A percentile compares a stretch with the other conserved stretches of the same genome.
phyloP scores from a whole-genome alignment of 2,329 filamentous ascomycete genomes.

The Teratosphaeria zuluensis region DNA sequence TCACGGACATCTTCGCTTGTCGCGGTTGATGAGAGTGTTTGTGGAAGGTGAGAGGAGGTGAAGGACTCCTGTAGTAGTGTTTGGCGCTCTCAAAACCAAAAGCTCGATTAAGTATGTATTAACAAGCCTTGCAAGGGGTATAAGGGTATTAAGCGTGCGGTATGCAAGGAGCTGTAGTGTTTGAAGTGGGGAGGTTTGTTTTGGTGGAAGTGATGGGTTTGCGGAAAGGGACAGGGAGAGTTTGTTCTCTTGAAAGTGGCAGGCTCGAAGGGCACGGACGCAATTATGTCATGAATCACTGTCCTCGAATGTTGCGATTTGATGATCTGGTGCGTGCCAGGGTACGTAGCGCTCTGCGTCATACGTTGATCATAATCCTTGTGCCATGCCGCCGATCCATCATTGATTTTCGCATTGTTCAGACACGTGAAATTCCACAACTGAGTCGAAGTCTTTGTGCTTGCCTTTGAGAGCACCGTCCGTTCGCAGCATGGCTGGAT shows the following conservation, averaged over 20 bases:
- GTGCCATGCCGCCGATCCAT: background rate
- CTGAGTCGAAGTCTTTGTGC: background rate
- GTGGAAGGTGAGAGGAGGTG: background rate
- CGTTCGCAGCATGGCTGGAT: background rate
- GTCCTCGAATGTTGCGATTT: too few species aligned
- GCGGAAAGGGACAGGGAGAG: too few species aligned
- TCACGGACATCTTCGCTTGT: conserved; percentile 42
- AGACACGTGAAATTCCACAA: background rate
- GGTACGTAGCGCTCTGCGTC: background rate
- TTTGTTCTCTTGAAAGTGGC: too few species aligned
- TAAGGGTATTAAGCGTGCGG: background rate
- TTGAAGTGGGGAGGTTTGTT: background rate
- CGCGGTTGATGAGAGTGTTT: background rate
- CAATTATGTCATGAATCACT: too few species aligned
- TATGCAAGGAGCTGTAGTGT: background rate
- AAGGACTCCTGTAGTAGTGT: background rate
- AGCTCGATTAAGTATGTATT: too few species aligned
- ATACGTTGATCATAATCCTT: background rate
- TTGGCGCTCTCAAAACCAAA: background rate
- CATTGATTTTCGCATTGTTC: background rate
- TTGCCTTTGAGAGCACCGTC: too few species aligned
- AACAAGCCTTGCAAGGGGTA: background rate
- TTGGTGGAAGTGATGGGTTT: background rate
- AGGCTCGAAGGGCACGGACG: too few species aligned
- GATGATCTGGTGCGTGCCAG: too few species aligned